Base-by-base conservation (phyloP, 768 basidiomycete species). In the Podaxis mareebaensis region DNA sequence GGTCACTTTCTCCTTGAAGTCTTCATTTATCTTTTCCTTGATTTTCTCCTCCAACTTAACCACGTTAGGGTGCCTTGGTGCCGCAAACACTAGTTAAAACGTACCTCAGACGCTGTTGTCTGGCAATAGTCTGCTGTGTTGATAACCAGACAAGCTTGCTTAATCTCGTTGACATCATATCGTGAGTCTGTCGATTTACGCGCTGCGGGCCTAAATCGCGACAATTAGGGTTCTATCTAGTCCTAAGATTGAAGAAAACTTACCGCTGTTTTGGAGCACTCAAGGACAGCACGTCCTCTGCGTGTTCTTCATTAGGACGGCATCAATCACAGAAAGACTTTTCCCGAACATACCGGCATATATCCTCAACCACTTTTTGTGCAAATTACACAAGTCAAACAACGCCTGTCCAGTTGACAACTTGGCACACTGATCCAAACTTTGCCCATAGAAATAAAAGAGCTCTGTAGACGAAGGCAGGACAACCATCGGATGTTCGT, bases 41-140 rank as follows among this genome's bases (percentile, higher is more conserved):
- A 98, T 88, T 69, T 93, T 93, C 68, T 96, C 94, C 71, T 99
- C 97, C 30, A 99, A 83, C 94, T 98, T 71, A 13, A 26, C 3
- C 24, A 36, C 11, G 53, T 30, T 24, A 55, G 57, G 24, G 49
- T 59, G 22, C 42, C 62, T 12, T 8, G 20, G 20, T 67, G 36
- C 10, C 51, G 28, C 26, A 26, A 24, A 36, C 20, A 38, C 13
- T 46, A 26, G 38, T 54, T 28, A 10, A 53, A 6, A 52, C 79
- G 10, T 68, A 90, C 95, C 84, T 97, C 94, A 20, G 87, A 71
- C 1, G 96, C 93, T 2, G 96, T 99, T 0, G 85, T 87, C 66
- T 95, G 92, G 71, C 97, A 99, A 72, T 99, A 99, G 71, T 99
- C 96, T 0, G 96, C 96, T 0, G 97, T 99, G 70, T 99, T 99